phyloP scores from a whole-genome alignment of 176 grass and related monocot genomes.

The Rhynchospora breviuscula region DNA sequence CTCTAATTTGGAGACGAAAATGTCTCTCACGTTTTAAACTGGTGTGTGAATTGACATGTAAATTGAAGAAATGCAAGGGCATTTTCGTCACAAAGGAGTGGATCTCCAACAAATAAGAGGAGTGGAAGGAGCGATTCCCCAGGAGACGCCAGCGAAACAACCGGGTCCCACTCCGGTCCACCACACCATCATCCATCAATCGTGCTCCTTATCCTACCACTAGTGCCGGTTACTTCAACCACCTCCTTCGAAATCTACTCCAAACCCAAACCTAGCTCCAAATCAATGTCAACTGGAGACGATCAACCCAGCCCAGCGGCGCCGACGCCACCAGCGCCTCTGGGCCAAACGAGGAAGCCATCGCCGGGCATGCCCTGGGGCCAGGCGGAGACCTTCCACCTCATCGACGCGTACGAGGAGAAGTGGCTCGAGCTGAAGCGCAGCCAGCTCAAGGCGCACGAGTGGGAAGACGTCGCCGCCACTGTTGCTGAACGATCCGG shows the following conservation, averaged over 20 bases:
- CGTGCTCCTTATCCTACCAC: conserved; percentile 33
- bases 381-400: conserved; percentile 69
- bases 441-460: conserved; percentile 88
- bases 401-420: conserved; percentile 92
- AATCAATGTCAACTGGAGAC: conserved; percentile 18
- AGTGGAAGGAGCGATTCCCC: no score
- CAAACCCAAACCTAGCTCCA: background rate
- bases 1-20: no score
- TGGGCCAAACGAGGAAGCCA: conserved; percentile 25
- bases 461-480: conserved; percentile 86
- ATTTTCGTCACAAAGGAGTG: no score
- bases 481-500: conserved; percentile 43
- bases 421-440: conserved; percentile 64
- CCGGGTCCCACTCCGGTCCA: no score
- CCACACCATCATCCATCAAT: conserved; percentile 29
- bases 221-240: conserved; percentile 33
- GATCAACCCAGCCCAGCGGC: conserved; percentile 21
- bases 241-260: conserved; percentile 19
- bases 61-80: no score
- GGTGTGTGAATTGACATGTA: no score
- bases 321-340: background rate
- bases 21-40: no score
- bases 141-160: no score
- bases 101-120: no score
- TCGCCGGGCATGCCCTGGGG: conserved; percentile 82